A percentile compares a stretch with the other conserved stretches of the same genome.
Conservation (phyloP, 352 stramenopile genomes). For the Pythium aquatile region DNA sequence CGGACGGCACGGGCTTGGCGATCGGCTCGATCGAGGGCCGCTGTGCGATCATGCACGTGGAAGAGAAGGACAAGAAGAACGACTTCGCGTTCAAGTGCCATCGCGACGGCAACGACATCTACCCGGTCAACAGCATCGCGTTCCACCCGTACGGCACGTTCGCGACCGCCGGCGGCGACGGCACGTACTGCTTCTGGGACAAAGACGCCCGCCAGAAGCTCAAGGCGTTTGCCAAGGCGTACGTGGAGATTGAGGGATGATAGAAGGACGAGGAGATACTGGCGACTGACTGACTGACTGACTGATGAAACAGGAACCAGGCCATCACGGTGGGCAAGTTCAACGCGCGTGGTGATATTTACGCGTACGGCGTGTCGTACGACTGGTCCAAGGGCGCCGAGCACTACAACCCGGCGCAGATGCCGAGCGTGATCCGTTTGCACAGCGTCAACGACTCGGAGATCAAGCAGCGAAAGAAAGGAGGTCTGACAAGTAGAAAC, state of each 20-base stretch:
- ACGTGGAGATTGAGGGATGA: constrained; percentile 12
- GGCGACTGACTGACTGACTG: constrained; percentile 1
- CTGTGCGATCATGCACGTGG: constrained; percentile 88
- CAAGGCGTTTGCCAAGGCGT: constrained; percentile 88
- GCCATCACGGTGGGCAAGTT: constrained; percentile 92
- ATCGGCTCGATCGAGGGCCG: constrained; percentile 91
- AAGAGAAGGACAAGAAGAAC: constrained; percentile 77
- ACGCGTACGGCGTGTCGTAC: constrained; percentile 96
- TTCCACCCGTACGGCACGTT: constrained; percentile 96
- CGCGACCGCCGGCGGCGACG: constrained; percentile 93
- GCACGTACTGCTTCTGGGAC: constrained; percentile 98
- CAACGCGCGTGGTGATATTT: constrained; percentile 93
- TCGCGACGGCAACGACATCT: constrained; percentile 85
- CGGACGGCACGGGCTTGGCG: constrained; percentile 86
- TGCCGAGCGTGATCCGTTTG: constrained; percentile 91
- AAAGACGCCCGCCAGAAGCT: constrained; percentile 97
- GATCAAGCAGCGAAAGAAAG: constrained; percentile 95
- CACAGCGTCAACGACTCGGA: constrained; percentile 92
- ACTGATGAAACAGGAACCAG: constrained; percentile 55
- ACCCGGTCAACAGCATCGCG: constrained; percentile 84
- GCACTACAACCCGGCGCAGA: constrained; percentile 78
- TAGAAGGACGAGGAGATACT: neutral
- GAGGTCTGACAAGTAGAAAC: constrained; percentile 37
- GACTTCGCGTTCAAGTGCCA: constrained; percentile 94
- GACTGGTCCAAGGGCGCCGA: constrained; percentile 95